Percentiles rank a stretch among this genome's conserved stretches.
Conservation (phyloP, 768 basidiomycete genomes). For the Lactarius sanguifluus region DNA sequence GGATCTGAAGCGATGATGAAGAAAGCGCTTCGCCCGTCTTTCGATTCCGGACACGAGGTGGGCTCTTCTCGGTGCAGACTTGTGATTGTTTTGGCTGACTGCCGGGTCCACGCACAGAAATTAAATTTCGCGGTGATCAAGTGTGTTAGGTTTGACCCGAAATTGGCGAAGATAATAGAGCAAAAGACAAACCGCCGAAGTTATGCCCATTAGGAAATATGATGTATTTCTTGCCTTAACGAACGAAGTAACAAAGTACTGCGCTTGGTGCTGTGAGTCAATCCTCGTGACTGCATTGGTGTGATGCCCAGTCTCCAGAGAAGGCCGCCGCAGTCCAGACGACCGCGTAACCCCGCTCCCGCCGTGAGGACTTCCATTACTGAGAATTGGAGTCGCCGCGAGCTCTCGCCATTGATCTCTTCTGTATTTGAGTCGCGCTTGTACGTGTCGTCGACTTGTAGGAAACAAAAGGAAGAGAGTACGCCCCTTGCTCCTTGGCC, state of each 20-base stretch:
- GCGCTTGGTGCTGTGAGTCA: too few relatives aligned
- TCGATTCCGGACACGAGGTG: conserved; percentile 8
- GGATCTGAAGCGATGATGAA: accelerated
- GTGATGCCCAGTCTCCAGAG: too few relatives aligned
- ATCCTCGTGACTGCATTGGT: too few relatives aligned
- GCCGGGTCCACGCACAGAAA: not conserved
- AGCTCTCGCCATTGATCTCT: too few relatives aligned
- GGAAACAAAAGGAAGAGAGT: not conserved
- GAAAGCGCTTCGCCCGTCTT: not conserved
- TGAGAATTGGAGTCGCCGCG: too few relatives aligned
- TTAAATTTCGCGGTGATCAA: not conserved
- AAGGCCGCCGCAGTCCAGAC: too few relatives aligned
- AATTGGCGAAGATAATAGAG: not conserved
- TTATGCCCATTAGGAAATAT: not conserved
- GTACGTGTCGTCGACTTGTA: not conserved
- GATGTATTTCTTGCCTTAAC: not conserved
- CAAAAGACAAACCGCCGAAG: not conserved
- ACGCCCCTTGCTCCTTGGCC: not conserved
- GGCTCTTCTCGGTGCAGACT: not conserved
- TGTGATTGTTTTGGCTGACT: not conserved
- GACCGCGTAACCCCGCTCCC: too few relatives aligned
- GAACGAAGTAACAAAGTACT: too few relatives aligned
- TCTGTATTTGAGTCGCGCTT: too few relatives aligned
- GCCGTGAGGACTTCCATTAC: too few relatives aligned
- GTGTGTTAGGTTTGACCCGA: not conserved